These are phyloP conservation scores for Capsella bursapastoris DNA, from an alignment of 345 rosid species.

Conservation along the genomic window DNA sequence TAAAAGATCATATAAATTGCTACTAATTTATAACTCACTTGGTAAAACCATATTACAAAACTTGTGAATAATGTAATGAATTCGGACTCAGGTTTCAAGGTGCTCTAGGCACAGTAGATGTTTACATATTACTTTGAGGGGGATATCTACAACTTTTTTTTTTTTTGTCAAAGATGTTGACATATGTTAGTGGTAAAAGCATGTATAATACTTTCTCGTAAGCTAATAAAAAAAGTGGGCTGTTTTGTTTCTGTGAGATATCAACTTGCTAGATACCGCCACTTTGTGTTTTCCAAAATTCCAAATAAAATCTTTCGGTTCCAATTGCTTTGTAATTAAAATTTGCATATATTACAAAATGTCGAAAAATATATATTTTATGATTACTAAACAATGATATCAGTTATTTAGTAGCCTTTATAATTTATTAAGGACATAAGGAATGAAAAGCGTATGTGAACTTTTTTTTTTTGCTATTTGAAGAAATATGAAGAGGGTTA, in stretches of 20 bases:
- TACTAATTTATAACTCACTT: not conserved
- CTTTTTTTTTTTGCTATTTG: not conserved
- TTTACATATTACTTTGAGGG: not conserved
- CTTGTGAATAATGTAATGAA: not conserved
- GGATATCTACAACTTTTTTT: not conserved
- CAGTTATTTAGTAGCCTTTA: not conserved
- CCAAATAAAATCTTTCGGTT: not conserved
- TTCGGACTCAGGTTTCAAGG: constrained; percentile 14
- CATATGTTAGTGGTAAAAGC: constrained; percentile 3
- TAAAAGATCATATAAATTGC: not conserved
- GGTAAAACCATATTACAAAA: not conserved
- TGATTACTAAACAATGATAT: not conserved
- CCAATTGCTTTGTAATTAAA: not conserved
- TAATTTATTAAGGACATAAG: not conserved
- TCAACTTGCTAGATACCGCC: constrained; percentile 27
- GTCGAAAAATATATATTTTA: not conserved
- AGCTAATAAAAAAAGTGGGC: constrained; percentile 2
- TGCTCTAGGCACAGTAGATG: constrained; percentile 5
- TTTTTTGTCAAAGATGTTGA: not conserved
- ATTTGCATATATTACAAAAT: not conserved
- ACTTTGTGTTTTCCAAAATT: not conserved
- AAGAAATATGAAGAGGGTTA: not conserved
- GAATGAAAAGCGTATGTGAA: not conserved
- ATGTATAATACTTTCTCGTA: constrained; percentile 2
- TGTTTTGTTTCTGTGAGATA: constrained; percentile 20